Percentiles rank a stretch among this genome's conserved stretches.
Evolutionary conservation across 2,329 filamentous ascomycete species (phyloP).

Genomic region (Sporothrix protearum): DNA sequence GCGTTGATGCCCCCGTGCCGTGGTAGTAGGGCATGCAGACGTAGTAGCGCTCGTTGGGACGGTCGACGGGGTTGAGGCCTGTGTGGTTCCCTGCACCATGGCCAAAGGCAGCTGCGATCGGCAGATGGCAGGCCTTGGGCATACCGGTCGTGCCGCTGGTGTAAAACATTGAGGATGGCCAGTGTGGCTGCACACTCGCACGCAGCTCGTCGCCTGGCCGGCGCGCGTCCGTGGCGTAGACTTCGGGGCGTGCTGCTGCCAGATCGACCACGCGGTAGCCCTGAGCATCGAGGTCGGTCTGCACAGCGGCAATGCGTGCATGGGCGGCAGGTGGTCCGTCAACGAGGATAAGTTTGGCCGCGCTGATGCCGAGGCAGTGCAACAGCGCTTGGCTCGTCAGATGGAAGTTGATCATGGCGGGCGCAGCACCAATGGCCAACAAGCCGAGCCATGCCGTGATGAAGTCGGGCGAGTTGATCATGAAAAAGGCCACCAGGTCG

Average conservation of each 20-base stretch:
- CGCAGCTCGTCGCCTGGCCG: slow-evolving; percentile 56
- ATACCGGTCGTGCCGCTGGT: slow-evolving; percentile 74
- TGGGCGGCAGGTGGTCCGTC: slow-evolving; percentile 54
- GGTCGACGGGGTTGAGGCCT: slow-evolving; percentile 33
- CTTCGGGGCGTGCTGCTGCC: slow-evolving; percentile 44
- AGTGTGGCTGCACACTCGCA: slow-evolving; percentile 47
- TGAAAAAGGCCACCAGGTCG: slow-evolving; percentile 62
- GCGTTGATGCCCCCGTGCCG: slow-evolving; percentile 65
- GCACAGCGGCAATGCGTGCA: slow-evolving; percentile 56
- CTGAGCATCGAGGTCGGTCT: slow-evolving; percentile 45
- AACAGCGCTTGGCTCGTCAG: slow-evolving; percentile 60
- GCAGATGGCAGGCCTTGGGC: slow-evolving; percentile 67
- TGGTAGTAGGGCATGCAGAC: slow-evolving; percentile 76
- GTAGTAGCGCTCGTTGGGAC: slow-evolving; percentile 61
- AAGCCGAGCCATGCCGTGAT: slow-evolving; percentile 62
- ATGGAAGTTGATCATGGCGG: slow-evolving; percentile 70
- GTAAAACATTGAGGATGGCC: slow-evolving; percentile 64
- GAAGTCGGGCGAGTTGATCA: slow-evolving; percentile 66
- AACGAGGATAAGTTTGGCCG: slow-evolving; percentile 54
- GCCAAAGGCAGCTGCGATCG: slow-evolving; percentile 43
- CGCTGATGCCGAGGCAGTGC: slow-evolving; percentile 61
- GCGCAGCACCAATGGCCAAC: slow-evolving; percentile 63
- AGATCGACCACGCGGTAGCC: slow-evolving; percentile 57
- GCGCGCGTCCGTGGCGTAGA: slow-evolving; percentile 31
- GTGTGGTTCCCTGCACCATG: slow-evolving; percentile 31